Conservation (phyloP, 2,329 filamentous ascomycete species). For the Ceratocystis cacaofunesta region DNA sequence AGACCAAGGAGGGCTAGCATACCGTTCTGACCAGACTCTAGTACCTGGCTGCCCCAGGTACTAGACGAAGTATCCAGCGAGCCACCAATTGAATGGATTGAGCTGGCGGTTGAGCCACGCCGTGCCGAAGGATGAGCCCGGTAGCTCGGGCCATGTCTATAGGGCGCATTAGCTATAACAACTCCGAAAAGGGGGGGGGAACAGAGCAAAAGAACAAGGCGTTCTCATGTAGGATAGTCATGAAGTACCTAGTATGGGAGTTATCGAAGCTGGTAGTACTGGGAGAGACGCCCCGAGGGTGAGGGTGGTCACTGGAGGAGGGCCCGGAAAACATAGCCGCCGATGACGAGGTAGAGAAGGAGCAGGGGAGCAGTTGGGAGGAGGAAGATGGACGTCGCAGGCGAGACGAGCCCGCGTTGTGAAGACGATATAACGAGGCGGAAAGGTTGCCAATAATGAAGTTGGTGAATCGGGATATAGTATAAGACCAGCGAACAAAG, state of each 20-base stretch:
- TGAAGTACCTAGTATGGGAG: slow-evolving; percentile 8
- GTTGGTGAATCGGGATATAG: not conserved
- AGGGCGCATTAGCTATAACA: not conserved
- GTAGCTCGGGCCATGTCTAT: slow-evolving; percentile 11
- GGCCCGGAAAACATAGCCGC: slow-evolving; percentile 12
- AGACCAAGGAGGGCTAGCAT: slow-evolving; percentile 19
- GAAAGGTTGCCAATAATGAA: not conserved
- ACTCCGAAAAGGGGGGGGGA: no score
- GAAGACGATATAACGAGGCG: not conserved
- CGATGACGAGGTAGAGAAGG: no score
- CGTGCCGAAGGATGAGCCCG: slow-evolving; percentile 38
- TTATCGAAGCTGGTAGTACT: slow-evolving; percentile 14
- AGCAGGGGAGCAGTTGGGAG: not conserved
- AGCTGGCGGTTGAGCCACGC: slow-evolving; percentile 70
- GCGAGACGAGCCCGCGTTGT: not conserved
- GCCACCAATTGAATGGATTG: slow-evolving; percentile 76
- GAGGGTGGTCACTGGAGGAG: slow-evolving; percentile 8
- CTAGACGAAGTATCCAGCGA: slow-evolving; percentile 54
- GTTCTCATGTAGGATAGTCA: not conserved
- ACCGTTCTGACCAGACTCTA: slow-evolving; percentile 77
- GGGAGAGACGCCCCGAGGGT: slow-evolving; percentile 12
- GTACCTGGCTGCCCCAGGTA: slow-evolving; percentile 39
- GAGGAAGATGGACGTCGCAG: not conserved
- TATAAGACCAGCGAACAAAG: not conserved
- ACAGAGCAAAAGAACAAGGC: not conserved